These are phyloP conservation scores for Imleria badia DNA, from an alignment of 768 basidiomycete species.

Conservation along the genomic window DNA sequence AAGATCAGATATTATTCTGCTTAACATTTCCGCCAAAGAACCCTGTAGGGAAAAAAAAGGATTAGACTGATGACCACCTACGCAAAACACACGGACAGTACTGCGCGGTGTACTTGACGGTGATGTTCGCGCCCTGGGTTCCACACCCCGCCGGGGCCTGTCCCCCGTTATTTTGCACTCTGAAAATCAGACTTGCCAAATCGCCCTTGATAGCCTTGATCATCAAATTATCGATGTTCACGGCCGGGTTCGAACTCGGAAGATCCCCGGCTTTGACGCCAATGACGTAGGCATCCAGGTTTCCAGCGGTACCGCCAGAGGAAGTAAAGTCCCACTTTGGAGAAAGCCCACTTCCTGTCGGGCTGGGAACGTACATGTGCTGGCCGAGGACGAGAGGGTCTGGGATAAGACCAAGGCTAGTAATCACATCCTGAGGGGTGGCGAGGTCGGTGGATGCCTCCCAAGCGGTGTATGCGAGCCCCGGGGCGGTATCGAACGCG, in stretches of 20 bases:
- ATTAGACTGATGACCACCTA: not conserved
- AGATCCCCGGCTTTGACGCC: slow-evolving; percentile 43
- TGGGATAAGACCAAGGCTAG: slow-evolving; percentile 4
- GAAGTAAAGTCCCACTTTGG: slow-evolving; percentile 45
- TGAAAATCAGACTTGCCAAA: slow-evolving; percentile 47
- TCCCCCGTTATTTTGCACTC: slow-evolving; percentile 53
- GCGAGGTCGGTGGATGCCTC: too few relatives aligned
- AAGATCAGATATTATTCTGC: not conserved
- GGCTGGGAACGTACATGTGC: slow-evolving; percentile 58
- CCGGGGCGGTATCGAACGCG: slow-evolving; percentile 31
- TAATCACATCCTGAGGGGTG: slow-evolving; percentile 19
- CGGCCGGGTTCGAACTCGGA: slow-evolving; percentile 39
- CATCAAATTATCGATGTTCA: slow-evolving; percentile 57
- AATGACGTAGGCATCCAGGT: slow-evolving; percentile 47
- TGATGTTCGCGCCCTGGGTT: slow-evolving; percentile 40
- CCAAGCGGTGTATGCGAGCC: slow-evolving; percentile 33
- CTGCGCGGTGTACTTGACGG: slow-evolving; percentile 50
- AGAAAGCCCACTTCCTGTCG: slow-evolving; percentile 39
- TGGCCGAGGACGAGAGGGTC: slow-evolving; percentile 39
- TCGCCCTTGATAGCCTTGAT: slow-evolving; percentile 45
- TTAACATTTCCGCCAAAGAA: slow-evolving; percentile 2
- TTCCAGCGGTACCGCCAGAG: slow-evolving; percentile 29
- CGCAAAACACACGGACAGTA: slow-evolving; percentile 42
- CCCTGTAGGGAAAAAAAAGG: not conserved
- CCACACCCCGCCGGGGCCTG: slow-evolving; percentile 53